These are phyloP conservation scores for Physcomitrellopsis africana DNA, from an alignment of 225 moss, liverwort and hornwort genomes.

Conservation along the genomic window DNA sequence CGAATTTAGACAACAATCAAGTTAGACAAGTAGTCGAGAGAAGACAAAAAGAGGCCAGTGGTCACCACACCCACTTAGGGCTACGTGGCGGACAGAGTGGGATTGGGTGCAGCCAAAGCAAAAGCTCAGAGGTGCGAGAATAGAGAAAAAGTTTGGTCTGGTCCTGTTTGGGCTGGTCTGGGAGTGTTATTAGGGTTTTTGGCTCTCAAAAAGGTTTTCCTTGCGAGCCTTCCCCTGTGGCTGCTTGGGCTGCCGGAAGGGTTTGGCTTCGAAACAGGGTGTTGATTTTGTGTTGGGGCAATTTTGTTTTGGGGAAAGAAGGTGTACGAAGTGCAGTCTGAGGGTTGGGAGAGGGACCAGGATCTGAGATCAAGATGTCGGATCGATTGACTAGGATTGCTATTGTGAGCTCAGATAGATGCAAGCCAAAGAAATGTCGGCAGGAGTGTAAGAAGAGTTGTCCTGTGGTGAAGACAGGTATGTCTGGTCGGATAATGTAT, in stretches of 20 bases:
- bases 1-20: too few relatives aligned
- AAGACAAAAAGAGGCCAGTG: slow-evolving; percentile 15
- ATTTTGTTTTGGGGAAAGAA: too few relatives aligned
- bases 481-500: not conserved
- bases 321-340: not conserved
- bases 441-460: slow-evolving; percentile 99
- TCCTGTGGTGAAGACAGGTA: slow-evolving; percentile 96
- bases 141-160: too few relatives aligned
- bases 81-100: slow-evolving; percentile 24
- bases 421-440: slow-evolving; percentile 98
- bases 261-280: too few relatives aligned
- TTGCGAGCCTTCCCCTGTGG: not conserved
- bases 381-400: slow-evolving; percentile 96
- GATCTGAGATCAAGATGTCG: slow-evolving; percentile 60
- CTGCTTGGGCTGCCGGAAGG: too few relatives aligned
- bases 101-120: not conserved
- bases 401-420: slow-evolving; percentile 90
- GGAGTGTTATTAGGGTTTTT: slow-evolving; percentile 34
- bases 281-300: not conserved
- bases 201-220: not conserved
- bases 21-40: too few relatives aligned
- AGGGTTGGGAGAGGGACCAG: slow-evolving; percentile 10
- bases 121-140: not conserved
- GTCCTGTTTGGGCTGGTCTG: not conserved
- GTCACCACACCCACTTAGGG: slow-evolving; percentile 35